Conservation (phyloP, 2,329 filamentous ascomycete genomes). For the Westerdykella sp. region DNA sequence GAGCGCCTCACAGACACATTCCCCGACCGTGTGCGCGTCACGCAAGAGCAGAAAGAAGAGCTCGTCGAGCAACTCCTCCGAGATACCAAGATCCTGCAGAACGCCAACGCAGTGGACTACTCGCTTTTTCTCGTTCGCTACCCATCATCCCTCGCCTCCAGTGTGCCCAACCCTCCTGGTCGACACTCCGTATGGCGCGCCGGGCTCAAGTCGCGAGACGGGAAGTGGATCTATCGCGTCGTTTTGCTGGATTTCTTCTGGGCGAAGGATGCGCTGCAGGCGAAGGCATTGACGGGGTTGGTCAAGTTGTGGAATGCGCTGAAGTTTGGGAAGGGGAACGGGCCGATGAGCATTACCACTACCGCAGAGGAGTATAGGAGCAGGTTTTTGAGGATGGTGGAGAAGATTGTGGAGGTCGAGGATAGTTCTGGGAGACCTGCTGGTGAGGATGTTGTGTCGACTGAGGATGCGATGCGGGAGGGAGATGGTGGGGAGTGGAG, state of each 20-base stretch:
- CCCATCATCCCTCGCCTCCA: constrained; percentile 35
- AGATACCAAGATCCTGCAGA: constrained; percentile 59
- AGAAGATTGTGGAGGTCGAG: constrained; percentile 31
- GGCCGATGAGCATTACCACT: constrained; percentile 70
- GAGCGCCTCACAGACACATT: constrained; percentile 62
- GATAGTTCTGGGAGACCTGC: constrained; percentile 29
- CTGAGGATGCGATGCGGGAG: too few species aligned
- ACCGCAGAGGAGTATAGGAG: constrained; percentile 60
- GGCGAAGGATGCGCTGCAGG: constrained; percentile 64
- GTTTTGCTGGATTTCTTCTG: constrained; percentile 72
- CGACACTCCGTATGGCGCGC: constrained; percentile 51
- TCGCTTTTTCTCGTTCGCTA: constrained; percentile 64
- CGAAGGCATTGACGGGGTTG: constrained; percentile 59
- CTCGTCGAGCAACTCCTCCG: constrained; percentile 51
- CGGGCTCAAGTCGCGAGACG: constrained; percentile 56
- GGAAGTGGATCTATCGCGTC: constrained; percentile 61
- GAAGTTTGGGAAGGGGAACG: constrained; percentile 51
- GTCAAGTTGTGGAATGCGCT: constrained; percentile 57
- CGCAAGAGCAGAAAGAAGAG: constrained; percentile 48
- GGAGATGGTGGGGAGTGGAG: too few species aligned
- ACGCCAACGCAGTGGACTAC: constrained; percentile 65
- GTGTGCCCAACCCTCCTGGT: constrained; percentile 27
- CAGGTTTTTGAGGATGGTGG: constrained; percentile 50
- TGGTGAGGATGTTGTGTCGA: constrained; percentile 14
- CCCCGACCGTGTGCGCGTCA: constrained; percentile 57